These are phyloP conservation scores for Carpinus viminea DNA, from an alignment of 306 rosid genomes.

Conservation along the genomic window DNA sequence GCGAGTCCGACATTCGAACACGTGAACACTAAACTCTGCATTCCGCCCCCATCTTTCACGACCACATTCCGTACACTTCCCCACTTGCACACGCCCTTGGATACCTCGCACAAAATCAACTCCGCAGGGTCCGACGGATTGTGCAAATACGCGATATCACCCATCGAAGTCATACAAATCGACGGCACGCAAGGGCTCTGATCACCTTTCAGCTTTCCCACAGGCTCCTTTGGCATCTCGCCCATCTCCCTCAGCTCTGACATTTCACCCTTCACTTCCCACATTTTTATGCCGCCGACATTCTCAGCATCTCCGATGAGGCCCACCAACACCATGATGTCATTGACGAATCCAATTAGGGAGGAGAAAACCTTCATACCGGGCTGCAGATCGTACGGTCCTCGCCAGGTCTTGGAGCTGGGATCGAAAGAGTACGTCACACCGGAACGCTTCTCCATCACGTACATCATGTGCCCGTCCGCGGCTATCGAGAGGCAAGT, in stretches of 20 bases:
- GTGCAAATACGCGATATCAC: constrained; percentile 46
- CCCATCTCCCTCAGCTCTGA: constrained; percentile 38
- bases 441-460: constrained; percentile 55
- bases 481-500: constrained; percentile 60
- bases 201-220: constrained; percentile 43
- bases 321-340: constrained; percentile 48
- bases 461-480: constrained; percentile 32
- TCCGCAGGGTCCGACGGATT: constrained; percentile 36
- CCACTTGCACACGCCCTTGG: constrained; percentile 45
- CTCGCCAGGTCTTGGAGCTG: constrained; percentile 43
- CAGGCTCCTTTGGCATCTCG: constrained; percentile 64
- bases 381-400: constrained; percentile 50
- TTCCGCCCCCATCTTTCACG: constrained; percentile 17
- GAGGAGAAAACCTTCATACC: constrained; percentile 21
- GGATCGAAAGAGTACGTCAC: constrained; percentile 53
- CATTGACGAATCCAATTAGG: constrained; percentile 31
- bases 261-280: constrained; percentile 44
- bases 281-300: constrained; percentile 42
- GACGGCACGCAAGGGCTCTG: constrained; percentile 39
- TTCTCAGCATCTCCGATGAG: constrained; percentile 41
- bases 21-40: constrained; percentile 48
- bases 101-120: constrained; percentile 51
- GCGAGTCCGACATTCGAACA: constrained; percentile 45
- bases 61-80: constrained; percentile 41
- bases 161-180: constrained; percentile 40